Evolutionary conservation across 2,329 filamentous ascomycete species (phyloP), one percentile per base, ranked within the genome.

Genomic region (Claviceps sp.): DNA sequence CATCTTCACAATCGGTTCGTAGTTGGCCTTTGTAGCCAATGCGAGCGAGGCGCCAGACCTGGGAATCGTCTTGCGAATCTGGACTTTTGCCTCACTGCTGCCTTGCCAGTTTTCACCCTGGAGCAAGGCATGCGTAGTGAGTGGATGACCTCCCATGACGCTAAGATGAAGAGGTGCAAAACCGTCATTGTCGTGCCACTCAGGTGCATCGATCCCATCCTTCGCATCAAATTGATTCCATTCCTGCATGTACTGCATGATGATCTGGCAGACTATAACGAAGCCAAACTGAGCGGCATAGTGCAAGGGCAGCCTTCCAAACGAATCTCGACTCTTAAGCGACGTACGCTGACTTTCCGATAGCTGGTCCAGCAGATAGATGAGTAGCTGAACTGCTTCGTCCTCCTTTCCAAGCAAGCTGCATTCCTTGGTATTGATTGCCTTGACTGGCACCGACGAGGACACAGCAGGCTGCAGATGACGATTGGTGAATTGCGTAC

Each of bases 261-360:
- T 78, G 23, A 90, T 76, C 62, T 95, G 79, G 62, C 88, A 95
- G 9, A 96, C 83, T n/a, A 88, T 80, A 3, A 93, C 86, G 59
- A 96, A 89, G 2, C 93, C 93, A 63, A 94, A 95, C 64, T 97
- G 89, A 0, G 93, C 91, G 2, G 89, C 89, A 63, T 96, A 96
- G 65, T 97, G 91, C 11, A 97, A 74, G 1, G 91, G 89, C 14
- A 91, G 77, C 4, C 91, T 85, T 2, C 88, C 90, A 54, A 91
- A 86, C 0, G 82, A 76, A 67, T 97, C 91, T 53, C 77, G 81
- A 13, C 79, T 78, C 48, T 77, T 72, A 11, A 97, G 71, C 0
- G 85, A 84, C 13, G 65, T 57, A 11, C 83, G 79, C 58, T 97
- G 91, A 9, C 77, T 71, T 0, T 78, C 74, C 11, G 73, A 77